Evolutionary conservation across 805 yeast species (phyloP).

Genomic region (Kluyveromyces nonfermentans): DNA sequence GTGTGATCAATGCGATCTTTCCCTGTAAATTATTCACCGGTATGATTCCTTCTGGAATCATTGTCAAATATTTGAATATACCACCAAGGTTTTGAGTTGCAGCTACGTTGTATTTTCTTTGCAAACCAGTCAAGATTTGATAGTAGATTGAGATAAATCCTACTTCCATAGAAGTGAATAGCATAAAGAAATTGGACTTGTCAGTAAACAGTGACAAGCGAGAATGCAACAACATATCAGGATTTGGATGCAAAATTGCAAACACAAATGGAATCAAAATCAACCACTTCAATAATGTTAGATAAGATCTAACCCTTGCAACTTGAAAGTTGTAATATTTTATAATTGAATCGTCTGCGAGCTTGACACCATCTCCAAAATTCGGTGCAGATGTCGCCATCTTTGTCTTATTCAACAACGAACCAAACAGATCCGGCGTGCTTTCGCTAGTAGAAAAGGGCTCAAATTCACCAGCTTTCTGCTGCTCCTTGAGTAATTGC

Average conservation of each 20-base stretch:
- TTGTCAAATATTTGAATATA: conserved; percentile 21
- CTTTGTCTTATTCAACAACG: conserved; percentile 9
- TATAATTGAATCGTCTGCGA: conserved; percentile 19
- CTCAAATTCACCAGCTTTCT: conserved; percentile 6
- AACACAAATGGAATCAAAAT: conserved; percentile 24
- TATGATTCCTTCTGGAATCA: conserved; percentile 28
- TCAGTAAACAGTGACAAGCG: conserved; percentile 7
- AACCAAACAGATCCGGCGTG: conserved; percentile 20
- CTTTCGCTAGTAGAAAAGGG: conserved; percentile 6
- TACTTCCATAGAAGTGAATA: conserved; percentile 28
- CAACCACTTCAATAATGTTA: conserved; percentile 26
- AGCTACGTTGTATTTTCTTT: conserved; percentile 18
- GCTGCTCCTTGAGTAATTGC: conserved; percentile 19
- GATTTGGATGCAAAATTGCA: conserved; percentile 14
- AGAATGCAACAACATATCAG: not conserved
- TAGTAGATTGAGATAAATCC: conserved; percentile 27
- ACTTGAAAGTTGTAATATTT: conserved; percentile 23
- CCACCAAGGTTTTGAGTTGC: conserved; percentile 22
- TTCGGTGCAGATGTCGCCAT: conserved; percentile 4
- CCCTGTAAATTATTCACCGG: conserved; percentile 24
- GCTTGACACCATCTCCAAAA: conserved; percentile 6
- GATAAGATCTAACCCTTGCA: conserved; percentile 23
- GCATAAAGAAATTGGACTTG: conserved; percentile 26
- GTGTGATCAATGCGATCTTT: conserved; percentile 17
- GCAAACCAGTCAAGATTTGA: conserved; percentile 20